Evolutionary conservation across 2,329 filamentous ascomycete species (phyloP).

Genomic region (Seiridium unicorne): DNA sequence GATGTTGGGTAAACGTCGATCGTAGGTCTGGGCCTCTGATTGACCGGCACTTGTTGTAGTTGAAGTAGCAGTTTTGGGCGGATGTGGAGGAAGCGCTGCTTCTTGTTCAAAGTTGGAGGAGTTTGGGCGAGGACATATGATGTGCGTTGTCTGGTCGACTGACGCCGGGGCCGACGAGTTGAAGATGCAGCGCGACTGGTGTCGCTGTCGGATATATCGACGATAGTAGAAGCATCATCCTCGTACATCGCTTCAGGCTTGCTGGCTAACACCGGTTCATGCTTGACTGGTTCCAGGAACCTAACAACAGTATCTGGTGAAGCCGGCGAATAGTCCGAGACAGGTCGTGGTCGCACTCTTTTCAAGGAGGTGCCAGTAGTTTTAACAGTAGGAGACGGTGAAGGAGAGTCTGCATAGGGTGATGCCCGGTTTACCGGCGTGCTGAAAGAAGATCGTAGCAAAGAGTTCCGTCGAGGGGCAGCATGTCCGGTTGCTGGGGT

Average conservation of each 20-base stretch:
- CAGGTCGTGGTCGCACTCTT: conserved; percentile 1
- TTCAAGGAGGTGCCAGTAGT: neutral
- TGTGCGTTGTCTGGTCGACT: conserved; percentile 54
- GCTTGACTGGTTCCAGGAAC: conserved; percentile 22
- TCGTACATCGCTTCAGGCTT: conserved; percentile 39
- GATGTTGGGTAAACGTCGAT: conserved; percentile 73
- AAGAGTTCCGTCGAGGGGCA: conserved; percentile 22
- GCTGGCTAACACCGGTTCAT: conserved; percentile 16
- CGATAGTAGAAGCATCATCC: conserved; percentile 39
- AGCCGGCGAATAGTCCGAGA: conserved; percentile 11
- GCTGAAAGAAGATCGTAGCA: conserved; percentile 26
- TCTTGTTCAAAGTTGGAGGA: conserved; percentile 53
- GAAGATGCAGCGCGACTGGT: conserved; percentile 38
- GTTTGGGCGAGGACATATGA: conserved; percentile 68
- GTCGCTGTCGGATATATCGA: conserved; percentile 46
- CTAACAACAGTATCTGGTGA: conserved; percentile 16
- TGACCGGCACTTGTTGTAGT: conserved; percentile 62
- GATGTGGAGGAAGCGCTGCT: conserved; percentile 65
- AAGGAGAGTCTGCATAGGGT: conserved; percentile 16
- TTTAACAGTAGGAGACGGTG: conserved; percentile 4
- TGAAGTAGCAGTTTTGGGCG: conserved; percentile 70
- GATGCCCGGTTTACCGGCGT: conserved; percentile 21
- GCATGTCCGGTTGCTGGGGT: conserved; percentile 28
- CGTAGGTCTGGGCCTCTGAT: conserved; percentile 62
- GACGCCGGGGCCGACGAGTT: conserved; percentile 38